A percentile compares a stretch with the other conserved stretches of the same genome.
Evolutionary conservation across 2,329 filamentous ascomycete species (phyloP).

Genomic region (Arthrobotrys sinensis): DNA sequence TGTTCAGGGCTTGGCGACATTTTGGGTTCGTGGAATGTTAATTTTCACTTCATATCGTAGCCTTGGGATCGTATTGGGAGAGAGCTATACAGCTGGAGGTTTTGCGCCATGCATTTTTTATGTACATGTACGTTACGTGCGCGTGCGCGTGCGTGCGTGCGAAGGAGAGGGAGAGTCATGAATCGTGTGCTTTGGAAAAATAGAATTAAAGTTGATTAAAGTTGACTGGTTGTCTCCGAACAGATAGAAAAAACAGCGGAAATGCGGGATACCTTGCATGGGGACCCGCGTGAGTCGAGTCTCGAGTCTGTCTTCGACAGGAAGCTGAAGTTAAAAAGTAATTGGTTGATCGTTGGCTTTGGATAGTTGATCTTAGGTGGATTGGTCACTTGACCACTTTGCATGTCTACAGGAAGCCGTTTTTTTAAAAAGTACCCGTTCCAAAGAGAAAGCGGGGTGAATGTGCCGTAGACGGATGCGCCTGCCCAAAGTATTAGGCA

Average conservation of each 20-base stretch:
- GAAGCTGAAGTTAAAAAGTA: conserved; percentile 1
- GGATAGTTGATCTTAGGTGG: neutral
- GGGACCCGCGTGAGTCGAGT: conserved; percentile 15
- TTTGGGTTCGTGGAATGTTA: conserved; percentile 28
- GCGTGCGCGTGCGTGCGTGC: neutral
- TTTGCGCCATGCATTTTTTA: neutral
- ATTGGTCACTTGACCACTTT: conserved; percentile 42
- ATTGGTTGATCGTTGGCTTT: neutral
- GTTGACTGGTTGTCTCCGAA: neutral
- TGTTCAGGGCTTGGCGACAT: conserved; percentile 7
- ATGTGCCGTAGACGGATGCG: conserved; percentile 38
- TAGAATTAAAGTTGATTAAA: conserved; percentile 16
- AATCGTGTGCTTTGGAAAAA: neutral
- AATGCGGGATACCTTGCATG: conserved; percentile 24
- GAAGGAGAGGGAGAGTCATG: neutral
- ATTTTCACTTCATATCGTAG: conserved; percentile 17
- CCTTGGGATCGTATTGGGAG: neutral
- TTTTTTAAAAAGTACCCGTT: neutral
- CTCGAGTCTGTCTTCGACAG: conserved; percentile 4
- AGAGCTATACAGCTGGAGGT: neutral
- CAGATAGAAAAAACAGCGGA: neutral
- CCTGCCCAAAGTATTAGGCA: conserved; percentile 49
- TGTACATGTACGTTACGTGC: neutral
- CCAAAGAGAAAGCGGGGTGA: conserved; percentile 23
- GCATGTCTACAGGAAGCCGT: conserved; percentile 9